Base-by-base conservation (phyloP, 169 alveolate genomes). In the Cryptosporidium felis region DNA sequence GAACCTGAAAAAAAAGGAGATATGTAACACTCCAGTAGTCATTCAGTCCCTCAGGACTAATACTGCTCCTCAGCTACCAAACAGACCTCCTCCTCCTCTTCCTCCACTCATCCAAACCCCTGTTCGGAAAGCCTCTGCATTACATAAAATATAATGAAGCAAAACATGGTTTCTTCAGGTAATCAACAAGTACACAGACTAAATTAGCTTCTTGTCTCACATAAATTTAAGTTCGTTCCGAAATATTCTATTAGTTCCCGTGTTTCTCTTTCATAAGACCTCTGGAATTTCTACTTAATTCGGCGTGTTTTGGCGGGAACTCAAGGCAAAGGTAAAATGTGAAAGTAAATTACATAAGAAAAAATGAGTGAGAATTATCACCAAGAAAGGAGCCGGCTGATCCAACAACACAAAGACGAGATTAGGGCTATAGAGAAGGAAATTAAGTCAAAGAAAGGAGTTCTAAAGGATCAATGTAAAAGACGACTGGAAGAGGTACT, bases 361-460 rank as follows among this genome's bases (percentile, higher is more conserved):
- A 44, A 9, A 8, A 65, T 65, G 81, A 65, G 34, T 46, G 61
- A 49, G 28, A 51, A 40, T 47, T 74, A 74, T 26, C 85, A 74
- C 23, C 85, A 74, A 58, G 85, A 74, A 74, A 74, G 85, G 30
- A 74, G 85, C 56, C 65, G 85, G 18, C 40, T 74, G 46, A 74
- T 74, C 41, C 85, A 74, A 74, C 63, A 49, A 32, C 67, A 74
- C 18, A 74, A 56, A 21, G 85, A 74, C 60, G 74, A 74, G 42
- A 49, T 74, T 21, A 74, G 41, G 41, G 21, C 42, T 6, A 53
- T 74, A n/a, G 85, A 74, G 56, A 74, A 74, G 46, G 85, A 74
- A 23, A 74, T 74, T 21, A 74, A 74, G 34, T 53, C 65, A 8
- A 74, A 74, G 53, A 74, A 34, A 5, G 85, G 85, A 21, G 23